Conservation (phyloP, 495 filamentous ascomycete species). For the Xylaria grammica region DNA sequence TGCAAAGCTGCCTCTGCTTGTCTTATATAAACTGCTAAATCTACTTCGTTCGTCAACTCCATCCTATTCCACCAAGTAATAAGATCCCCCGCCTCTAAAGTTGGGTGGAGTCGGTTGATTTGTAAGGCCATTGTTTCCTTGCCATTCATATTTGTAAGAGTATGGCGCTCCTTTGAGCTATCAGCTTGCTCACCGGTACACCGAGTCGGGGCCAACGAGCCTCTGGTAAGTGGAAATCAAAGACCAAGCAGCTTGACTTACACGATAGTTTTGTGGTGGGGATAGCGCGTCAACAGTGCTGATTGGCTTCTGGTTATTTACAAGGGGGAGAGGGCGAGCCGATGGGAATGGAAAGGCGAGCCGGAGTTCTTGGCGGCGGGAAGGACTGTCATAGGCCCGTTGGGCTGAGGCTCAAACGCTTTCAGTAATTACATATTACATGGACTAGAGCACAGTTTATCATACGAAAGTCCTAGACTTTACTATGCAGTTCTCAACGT, state of each 20-base stretch:
- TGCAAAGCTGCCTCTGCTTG: neutral
- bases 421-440: too few relatives aligned
- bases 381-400: constrained; percentile 1
- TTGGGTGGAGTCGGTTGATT: neutral
- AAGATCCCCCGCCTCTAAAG: neutral
- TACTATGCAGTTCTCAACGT: too few relatives aligned
- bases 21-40: neutral
- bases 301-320: neutral
- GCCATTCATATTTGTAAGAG: constrained; percentile 7
- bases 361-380: constrained; percentile 7
- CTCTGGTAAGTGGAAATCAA: neutral
- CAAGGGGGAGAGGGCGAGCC: constrained; percentile 1
- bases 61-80: neutral
- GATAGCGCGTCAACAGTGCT: neutral
- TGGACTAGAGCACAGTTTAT: neutral
- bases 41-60: neutral
- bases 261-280: neutral
- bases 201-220: neutral
- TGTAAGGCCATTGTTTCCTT: neutral
- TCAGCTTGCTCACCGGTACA: too few relatives aligned
- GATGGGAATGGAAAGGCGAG: constrained; percentile 10
- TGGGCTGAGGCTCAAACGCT: neutral
- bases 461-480: too few relatives aligned
- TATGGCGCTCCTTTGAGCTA: too few relatives aligned
- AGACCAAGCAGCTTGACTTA: neutral